Base-by-base conservation (phyloP, 208 protist species). In the Leptomonas pyrrhocoris region DNA sequence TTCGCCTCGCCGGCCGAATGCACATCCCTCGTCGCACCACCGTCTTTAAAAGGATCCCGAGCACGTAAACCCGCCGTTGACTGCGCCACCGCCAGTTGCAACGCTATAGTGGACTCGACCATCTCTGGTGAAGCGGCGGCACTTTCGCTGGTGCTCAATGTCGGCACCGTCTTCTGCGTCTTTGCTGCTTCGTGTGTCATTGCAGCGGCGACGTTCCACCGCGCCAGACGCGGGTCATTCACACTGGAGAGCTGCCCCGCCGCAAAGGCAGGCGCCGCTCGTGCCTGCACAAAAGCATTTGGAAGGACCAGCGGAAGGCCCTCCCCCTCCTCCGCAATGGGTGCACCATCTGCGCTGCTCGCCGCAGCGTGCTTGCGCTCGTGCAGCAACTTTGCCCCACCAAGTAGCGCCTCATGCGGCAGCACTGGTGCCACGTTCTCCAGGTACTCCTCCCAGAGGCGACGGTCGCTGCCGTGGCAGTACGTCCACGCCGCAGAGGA, bases 371-470 rank as follows among this genome's bases (percentile, higher is more conserved):
- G 42, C 27, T 69, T 71, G 27, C 60, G 62, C 13, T 28, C 45
- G 53, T 65, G 67, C 42, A 77, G 64, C 45, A 72, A 18, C 19
- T 38, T 45, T 7, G 72, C 70, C 6, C 90, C 90, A 19, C 85
- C 90, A 0, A 93, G 77, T 9, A 90, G 65, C 12, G 87, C 75
- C 71, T 93, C 85, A 55, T 83, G 80, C 19, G 90, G 87, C 36
- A 93, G 74, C 45, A 93, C 87, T 11, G 90, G 90, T 27, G 83
- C 77, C 40, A 96, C 81, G 50, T 94, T 89, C 9, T 85, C 80
- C 53, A 97, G 73, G 68, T 93, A 86, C 73, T 97, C 90, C 13
- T 73, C 73, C 87, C 89, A 97, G 23, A 97, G 68, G n/a, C 93
- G 86, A 23, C 82, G 88, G 68, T 97, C 93, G 27, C 80, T 80